Conservation (phyloP, 2,329 filamentous ascomycete genomes). For the Neonectria magnoliae region DNA sequence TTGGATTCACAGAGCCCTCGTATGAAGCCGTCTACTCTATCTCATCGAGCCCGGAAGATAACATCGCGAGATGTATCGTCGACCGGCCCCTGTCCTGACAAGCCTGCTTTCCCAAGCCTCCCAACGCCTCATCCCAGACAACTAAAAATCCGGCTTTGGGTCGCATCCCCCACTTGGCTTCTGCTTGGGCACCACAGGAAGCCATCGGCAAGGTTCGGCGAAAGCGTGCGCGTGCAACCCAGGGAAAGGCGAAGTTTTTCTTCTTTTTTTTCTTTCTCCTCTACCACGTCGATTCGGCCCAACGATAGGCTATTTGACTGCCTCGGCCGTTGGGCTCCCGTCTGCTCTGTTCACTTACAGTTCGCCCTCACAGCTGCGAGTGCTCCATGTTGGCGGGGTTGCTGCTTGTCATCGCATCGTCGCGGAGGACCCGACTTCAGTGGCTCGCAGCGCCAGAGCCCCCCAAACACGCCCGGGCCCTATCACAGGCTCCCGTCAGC, state of each 20-base stretch:
- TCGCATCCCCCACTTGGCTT: constrained; percentile 38
- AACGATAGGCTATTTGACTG: background rate
- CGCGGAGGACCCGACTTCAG: background rate
- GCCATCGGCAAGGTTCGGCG: constrained; percentile 7
- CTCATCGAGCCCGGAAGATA: constrained; percentile 18
- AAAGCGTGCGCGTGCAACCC: background rate
- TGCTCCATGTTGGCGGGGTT: background rate
- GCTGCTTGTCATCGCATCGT: constrained; percentile 12
- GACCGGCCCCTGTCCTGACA: constrained; percentile 17
- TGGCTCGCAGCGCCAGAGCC: constrained; percentile 1
- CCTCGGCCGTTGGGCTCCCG: constrained; percentile 6
- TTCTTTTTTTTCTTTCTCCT: background rate
- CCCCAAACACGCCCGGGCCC: background rate
- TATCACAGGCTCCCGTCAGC: constrained; percentile 39
- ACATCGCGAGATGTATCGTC: background rate
- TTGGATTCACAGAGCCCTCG: background rate
- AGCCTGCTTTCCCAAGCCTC: constrained; percentile 13
- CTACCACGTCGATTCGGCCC: background rate
- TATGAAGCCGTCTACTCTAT: constrained; percentile 2
- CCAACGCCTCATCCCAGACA: constrained; percentile 15
- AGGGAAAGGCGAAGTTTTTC: background rate
- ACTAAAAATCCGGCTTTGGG: constrained; percentile 38
- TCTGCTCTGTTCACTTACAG: background rate
- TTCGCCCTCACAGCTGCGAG: constrained; percentile 4
- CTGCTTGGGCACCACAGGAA: constrained; percentile 34